Evolutionary conservation across 768 basidiomycete species (phyloP).

Genomic region (Xerocomellus chrysenteron): DNA sequence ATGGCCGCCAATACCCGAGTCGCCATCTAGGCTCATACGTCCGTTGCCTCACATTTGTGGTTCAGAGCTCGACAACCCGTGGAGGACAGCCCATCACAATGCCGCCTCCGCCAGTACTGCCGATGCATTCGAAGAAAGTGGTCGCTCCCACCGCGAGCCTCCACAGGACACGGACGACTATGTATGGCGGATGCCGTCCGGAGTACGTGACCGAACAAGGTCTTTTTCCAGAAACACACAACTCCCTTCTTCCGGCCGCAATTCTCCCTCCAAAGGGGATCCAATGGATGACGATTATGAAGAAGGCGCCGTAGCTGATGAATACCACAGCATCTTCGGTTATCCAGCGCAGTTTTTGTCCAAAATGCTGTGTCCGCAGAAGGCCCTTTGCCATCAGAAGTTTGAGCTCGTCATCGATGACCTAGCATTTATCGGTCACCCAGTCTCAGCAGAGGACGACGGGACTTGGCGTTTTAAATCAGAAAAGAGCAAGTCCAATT

Average conservation of each 20-base stretch:
- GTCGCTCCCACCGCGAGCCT: background rate
- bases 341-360: constrained; percentile 83
- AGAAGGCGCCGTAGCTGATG: constrained; percentile 38
- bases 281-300: constrained; percentile 36
- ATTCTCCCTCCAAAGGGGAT: constrained; percentile 49
- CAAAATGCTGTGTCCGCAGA: constrained; percentile 73
- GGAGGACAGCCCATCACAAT: constrained; percentile 60
- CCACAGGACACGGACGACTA: constrained; percentile 45
- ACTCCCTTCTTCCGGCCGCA: constrained; percentile 49
- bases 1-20: constrained; percentile 75
- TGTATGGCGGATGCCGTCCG: constrained; percentile 59
- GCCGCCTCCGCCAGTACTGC: constrained; percentile 33
- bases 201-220: constrained; percentile 47
- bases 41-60: constrained; percentile 54
- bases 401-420: constrained; percentile 93
- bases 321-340: constrained; percentile 73
- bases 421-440: constrained; percentile 91
- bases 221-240: constrained; percentile 49
- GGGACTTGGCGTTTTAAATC: constrained; percentile 73
- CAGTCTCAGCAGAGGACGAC: constrained; percentile 75
- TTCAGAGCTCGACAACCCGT: constrained; percentile 66
- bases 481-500: constrained; percentile 51
- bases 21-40: constrained; percentile 68
- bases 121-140: constrained; percentile 5
- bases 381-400: constrained; percentile 85